A percentile compares a stretch with the other conserved stretches of the same genome.
Conservation (phyloP, 2,329 filamentous ascomycete species). For the Venturia pyrina region DNA sequence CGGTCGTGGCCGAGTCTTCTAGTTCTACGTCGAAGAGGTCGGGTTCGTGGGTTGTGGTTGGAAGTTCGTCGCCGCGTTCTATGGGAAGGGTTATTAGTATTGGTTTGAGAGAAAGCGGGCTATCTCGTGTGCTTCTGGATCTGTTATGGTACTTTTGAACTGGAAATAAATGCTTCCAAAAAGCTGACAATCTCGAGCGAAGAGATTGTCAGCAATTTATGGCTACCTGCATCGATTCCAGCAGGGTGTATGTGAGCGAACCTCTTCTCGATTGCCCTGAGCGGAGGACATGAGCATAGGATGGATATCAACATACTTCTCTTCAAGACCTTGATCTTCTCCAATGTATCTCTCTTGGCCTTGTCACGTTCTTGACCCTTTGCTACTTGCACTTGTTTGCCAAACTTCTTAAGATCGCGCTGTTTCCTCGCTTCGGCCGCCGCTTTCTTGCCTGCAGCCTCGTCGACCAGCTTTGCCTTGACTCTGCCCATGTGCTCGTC, state of each 20-base stretch:
- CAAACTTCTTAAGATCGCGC: conserved; percentile 96
- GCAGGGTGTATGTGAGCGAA: neutral
- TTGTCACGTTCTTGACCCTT: conserved; percentile 92
- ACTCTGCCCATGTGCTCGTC: conserved; percentile 98
- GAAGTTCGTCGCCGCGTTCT: conserved; percentile 10
- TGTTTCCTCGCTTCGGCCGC: conserved; percentile 82
- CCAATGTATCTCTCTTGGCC: conserved; percentile 83
- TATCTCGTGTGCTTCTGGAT: too few species aligned
- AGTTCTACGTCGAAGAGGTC: conserved; percentile 88
- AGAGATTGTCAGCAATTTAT: too few species aligned
- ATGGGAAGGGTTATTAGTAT: neutral
- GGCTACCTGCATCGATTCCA: too few species aligned
- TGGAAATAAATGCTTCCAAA: too few species aligned
- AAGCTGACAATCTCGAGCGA: too few species aligned
- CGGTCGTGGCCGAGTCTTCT: conserved; percentile 52
- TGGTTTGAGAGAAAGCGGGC: neutral
- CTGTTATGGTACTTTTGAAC: too few species aligned
- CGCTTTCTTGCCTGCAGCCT: conserved; percentile 86
- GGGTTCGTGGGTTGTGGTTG: conserved; percentile 48
- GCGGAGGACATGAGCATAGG: neutral
- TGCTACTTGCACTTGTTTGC: conserved; percentile 93
- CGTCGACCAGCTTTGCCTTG: conserved; percentile 84
- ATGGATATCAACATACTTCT: conserved; percentile 58
- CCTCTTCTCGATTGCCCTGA: neutral
- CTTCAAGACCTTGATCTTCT: conserved; percentile 93